Conservation (phyloP, 164 flowering plant species). For the Echeveria elegans region DNA sequence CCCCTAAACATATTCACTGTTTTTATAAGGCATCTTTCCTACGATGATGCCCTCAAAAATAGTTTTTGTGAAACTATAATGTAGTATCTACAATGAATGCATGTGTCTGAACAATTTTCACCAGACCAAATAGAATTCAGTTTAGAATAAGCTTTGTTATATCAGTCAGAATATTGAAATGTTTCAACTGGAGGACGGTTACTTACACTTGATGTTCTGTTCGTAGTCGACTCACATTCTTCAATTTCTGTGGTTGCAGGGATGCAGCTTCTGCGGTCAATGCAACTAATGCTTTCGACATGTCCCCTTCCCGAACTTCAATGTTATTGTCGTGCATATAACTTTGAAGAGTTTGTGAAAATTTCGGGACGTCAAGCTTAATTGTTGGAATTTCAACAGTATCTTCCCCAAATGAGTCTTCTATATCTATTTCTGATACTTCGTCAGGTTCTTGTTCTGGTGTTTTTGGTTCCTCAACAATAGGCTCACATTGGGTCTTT, state of each 20-base stretch:
- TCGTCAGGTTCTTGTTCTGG: conserved; percentile 81
- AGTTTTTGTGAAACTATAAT: neutral
- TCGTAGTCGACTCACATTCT: conserved; percentile 40
- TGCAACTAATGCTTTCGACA: conserved; percentile 58
- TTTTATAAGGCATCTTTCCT: neutral
- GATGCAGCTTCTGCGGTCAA: conserved; percentile 26
- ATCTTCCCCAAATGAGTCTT: conserved; percentile 57
- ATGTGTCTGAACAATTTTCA: neutral
- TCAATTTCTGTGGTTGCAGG: conserved; percentile 30
- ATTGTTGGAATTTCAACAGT: conserved; percentile 89
- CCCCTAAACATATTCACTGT: neutral
- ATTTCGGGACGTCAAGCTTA: conserved; percentile 54
- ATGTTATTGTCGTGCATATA: conserved; percentile 40
- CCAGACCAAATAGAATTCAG: neutral
- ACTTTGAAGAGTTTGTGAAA: conserved; percentile 47
- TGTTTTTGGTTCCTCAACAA: conserved; percentile 67
- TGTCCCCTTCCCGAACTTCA: conserved; percentile 56
- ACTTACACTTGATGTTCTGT: conserved; percentile 58
- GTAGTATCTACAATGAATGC: too few species aligned
- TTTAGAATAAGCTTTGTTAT: neutral
- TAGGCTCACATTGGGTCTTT: conserved; percentile 25
- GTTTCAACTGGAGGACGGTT: neutral
- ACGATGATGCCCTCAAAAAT: neutral
- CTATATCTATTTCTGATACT: conserved; percentile 49
- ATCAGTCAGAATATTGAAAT: neutral